Base-by-base conservation (phyloP, 73 alveolate species). In the Paramecium pentaurelia region DNA sequence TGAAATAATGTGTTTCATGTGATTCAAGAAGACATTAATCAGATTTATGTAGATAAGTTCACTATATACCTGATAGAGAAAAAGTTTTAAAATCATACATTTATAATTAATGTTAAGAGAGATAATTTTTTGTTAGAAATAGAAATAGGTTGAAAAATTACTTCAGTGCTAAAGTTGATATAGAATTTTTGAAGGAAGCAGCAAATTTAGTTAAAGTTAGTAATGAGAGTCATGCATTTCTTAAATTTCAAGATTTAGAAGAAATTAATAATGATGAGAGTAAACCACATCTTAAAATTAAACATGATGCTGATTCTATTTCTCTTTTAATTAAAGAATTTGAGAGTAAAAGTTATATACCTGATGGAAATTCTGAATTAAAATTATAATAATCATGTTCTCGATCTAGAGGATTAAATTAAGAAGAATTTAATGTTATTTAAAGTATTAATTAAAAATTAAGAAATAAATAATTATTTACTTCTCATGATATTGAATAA, bases 21-120 rank as follows among this genome's bases (percentile, higher is more conserved):
- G 91, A 80, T 32, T 80, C 91, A 20, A 42, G 34, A 8, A 80
- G 47, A 16, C 91, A 80, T 44, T 6, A 80, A 44, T 42, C 77
- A n/a, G 91, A 80, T 42, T 80, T 16, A 80, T 80, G 91, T 80
- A 40, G 91, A 44, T 36, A 80, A 25, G 38, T 80, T 18, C 91
- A 80, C n/a, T 80, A 32, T 27, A 47, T 80, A 22, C 91, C 91
- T 44, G 91, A 80, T 20, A 80, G 71, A 44, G 91, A 80, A 16
- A 49, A 42, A 27, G 91, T 80, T 20, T 32, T 80, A 32, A 80
- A 80, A 36, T 28, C 64, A 44, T 80, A 45, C 7, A 47, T 36
- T 14, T 80, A 44, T 47, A 49, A 80, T 80, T n/a, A 80, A 47
- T 27, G 20, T 18, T 47, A 80, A 45, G 75, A 80, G 1, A 80